Evolutionary conservation across 2,329 filamentous ascomycete species (phyloP).

Genomic region (Pestalotiopsis sp.): DNA sequence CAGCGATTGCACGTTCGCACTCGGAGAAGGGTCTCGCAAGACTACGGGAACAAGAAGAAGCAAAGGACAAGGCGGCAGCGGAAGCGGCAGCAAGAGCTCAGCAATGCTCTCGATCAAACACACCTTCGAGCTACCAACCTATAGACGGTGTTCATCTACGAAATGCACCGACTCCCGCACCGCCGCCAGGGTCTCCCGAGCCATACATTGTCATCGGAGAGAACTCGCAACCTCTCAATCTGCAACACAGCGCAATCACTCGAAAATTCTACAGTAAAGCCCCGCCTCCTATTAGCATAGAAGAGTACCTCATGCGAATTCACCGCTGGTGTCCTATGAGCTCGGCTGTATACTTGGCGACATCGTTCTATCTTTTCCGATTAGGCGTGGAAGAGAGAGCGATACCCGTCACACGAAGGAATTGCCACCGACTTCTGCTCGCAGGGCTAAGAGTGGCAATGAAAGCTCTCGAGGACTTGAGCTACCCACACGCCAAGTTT

Average conservation of each 20-base stretch:
- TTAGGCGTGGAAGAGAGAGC: slow-evolving; percentile 77
- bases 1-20: slow-evolving; percentile 59
- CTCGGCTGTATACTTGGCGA: slow-evolving; percentile 88
- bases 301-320: slow-evolving; percentile 83
- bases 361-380: slow-evolving; percentile 84
- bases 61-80: slow-evolving; percentile 27
- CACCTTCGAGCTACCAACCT: slow-evolving; percentile 27
- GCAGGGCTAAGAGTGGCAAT: slow-evolving; percentile 85
- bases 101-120: slow-evolving; percentile 25
- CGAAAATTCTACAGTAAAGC: slow-evolving; percentile 92
- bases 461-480: slow-evolving; percentile 93
- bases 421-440: slow-evolving; percentile 83
- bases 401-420: slow-evolving; percentile 80
- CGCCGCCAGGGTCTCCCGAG: slow-evolving; percentile 36
- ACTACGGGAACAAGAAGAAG: slow-evolving; percentile 44
- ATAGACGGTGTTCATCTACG: slow-evolving; percentile 60
- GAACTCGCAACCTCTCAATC: slow-evolving; percentile 71
- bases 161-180: slow-evolving; percentile 30
- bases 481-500: slow-evolving; percentile 82
- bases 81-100: slow-evolving; percentile 23
- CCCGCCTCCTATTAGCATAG: slow-evolving; percentile 79
- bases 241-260: slow-evolving; percentile 84
- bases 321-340: slow-evolving; percentile 94
- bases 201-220: slow-evolving; percentile 67
- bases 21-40: slow-evolving; percentile 56